Evolutionary conservation across 352 stramenopile genomes (phyloP).

Genomic region (Phytophthora podocarpi): DNA sequence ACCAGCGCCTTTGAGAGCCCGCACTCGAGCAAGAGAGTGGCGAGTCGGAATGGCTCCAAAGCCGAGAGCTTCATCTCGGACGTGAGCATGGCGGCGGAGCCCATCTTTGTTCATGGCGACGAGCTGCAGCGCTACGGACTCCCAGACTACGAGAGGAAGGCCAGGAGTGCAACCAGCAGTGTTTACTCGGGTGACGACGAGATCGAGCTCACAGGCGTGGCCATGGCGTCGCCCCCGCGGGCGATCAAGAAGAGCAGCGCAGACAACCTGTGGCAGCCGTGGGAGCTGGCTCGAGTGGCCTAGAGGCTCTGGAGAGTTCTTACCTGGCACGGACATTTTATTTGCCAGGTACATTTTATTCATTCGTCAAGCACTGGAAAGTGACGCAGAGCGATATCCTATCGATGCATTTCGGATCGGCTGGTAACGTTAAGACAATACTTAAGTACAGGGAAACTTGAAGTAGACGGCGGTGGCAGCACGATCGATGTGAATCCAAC

Average conservation of each 20-base stretch:
- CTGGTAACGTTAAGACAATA: slow-evolving; percentile 11
- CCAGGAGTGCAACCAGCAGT: slow-evolving; percentile 30
- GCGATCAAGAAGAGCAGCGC: slow-evolving; percentile 42
- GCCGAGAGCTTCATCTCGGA: slow-evolving; percentile 57
- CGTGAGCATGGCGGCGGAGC: slow-evolving; percentile 38
- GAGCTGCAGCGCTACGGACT: slow-evolving; percentile 35
- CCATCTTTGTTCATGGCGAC: slow-evolving; percentile 41
- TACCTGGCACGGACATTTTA: slow-evolving; percentile 10
- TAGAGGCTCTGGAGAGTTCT: slow-evolving; percentile 15
- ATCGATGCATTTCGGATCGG: background rate
- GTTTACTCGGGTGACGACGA: slow-evolving; percentile 63
- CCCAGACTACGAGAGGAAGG: slow-evolving; percentile 52
- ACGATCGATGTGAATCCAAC: slow-evolving; percentile 1
- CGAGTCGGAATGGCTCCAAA: slow-evolving; percentile 20
- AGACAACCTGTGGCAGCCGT: slow-evolving; percentile 76
- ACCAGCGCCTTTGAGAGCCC: slow-evolving; percentile 31
- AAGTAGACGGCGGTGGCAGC: no score
- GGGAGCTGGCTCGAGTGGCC: slow-evolving; percentile 65
- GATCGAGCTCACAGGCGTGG: slow-evolving; percentile 71
- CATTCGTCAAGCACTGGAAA: slow-evolving; percentile 12
- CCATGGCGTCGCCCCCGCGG: slow-evolving; percentile 39
- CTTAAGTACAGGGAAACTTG: background rate
- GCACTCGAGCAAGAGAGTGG: slow-evolving; percentile 17
- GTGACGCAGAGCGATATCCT: slow-evolving; percentile 1
- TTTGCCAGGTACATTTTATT: slow-evolving; percentile 32